Conservation (phyloP, 2,329 filamentous ascomycete species). For the Stenocarpella maydis region DNA sequence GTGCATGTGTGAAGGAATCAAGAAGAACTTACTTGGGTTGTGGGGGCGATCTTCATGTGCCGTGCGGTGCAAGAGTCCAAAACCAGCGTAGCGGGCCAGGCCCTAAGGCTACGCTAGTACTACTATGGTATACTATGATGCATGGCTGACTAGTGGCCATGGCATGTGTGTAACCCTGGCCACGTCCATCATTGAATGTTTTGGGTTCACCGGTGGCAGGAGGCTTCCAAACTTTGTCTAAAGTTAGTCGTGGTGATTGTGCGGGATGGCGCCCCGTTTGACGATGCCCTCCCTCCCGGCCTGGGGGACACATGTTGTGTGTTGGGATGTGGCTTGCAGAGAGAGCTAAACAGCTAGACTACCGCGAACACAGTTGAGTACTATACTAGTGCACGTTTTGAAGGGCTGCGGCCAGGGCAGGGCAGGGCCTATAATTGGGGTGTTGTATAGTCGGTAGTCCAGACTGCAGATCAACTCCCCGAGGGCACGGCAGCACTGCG, state of each 20-base stretch:
- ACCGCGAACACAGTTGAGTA: too few species aligned
- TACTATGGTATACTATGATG: too few species aligned
- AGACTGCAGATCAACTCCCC: background rate
- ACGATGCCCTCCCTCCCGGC: background rate
- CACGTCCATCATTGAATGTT: too few species aligned
- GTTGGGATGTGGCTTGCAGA: slow-evolving; percentile 8
- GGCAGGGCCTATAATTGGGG: slow-evolving; percentile 1
- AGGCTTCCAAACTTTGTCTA: slow-evolving; percentile 8
- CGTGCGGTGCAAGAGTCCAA: slow-evolving; percentile 9
- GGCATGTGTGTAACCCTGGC: too few species aligned
- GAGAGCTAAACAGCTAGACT: too few species aligned
- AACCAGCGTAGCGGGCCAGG: slow-evolving; percentile 16
- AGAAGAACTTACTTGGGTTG: background rate
- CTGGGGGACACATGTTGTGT: background rate
- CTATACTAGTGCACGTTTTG: too few species aligned
- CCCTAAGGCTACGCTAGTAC: too few species aligned
- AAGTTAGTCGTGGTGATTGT: slow-evolving; percentile 10
- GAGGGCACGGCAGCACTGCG: background rate
- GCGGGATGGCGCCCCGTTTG: background rate
- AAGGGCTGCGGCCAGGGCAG: slow-evolving; percentile 12
- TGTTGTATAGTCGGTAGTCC: background rate
- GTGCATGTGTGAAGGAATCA: background rate
- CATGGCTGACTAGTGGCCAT: too few species aligned
- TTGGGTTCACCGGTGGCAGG: slow-evolving; percentile 12
- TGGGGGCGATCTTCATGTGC: slow-evolving; percentile 22